phyloP scores from a whole-genome alignment of 2,329 filamentous ascomycete species.

The Colletotrichum sp. region DNA sequence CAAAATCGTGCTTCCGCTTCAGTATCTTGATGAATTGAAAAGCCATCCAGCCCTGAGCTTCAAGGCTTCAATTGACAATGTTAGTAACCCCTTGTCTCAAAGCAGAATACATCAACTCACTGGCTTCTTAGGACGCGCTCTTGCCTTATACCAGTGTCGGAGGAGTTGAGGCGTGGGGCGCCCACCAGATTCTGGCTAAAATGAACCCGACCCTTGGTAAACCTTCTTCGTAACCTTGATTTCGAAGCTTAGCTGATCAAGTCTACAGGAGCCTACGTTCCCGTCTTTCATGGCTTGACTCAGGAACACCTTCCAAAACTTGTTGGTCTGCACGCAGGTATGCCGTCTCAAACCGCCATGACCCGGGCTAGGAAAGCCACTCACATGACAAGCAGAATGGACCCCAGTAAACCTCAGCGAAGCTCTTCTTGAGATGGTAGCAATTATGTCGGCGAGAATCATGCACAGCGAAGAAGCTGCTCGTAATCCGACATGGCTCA shows the following conservation, averaged over 20 bases:
- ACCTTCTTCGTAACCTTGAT: rapidly evolving
- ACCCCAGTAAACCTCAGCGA: neutral
- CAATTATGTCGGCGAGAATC: neutral
- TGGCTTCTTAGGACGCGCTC: neutral
- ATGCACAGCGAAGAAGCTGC: neutral
- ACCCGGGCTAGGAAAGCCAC: too few species aligned
- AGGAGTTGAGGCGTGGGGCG: neutral
- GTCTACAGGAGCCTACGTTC: neutral
- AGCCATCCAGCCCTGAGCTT: neutral
- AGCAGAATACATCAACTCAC: neutral
- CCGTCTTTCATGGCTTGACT: neutral
- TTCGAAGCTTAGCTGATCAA: rapidly evolving
- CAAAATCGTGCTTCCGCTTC: neutral
- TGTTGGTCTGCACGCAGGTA: neutral
- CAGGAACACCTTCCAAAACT: neutral
- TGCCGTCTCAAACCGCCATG: neutral
- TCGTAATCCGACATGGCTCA: neutral
- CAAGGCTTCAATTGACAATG: neutral
- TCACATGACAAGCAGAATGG: neutral
- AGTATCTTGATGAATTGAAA: neutral
- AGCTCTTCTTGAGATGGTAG: neutral
- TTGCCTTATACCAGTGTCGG: neutral
- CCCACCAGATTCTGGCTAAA: neutral
- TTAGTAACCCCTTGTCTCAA: neutral
- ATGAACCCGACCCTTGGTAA: neutral